These are phyloP conservation scores for Cicer arietinum DNA, from an alignment of 306 rosid species.

Conservation along the genomic window DNA sequence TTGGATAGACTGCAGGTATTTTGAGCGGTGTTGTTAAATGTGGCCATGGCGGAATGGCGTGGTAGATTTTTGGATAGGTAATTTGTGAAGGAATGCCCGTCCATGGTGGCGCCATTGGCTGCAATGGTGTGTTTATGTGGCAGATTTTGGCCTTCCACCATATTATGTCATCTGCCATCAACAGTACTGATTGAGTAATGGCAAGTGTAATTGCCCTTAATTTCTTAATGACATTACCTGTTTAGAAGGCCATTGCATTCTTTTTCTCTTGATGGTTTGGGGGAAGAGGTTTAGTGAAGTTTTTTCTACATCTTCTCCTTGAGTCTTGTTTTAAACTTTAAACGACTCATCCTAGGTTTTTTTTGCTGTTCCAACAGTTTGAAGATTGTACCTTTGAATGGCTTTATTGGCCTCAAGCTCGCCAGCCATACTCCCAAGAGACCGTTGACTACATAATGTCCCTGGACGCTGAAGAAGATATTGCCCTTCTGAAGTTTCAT, in stretches of 20 bases:
- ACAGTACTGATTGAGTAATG: neutral
- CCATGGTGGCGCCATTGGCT: too few species aligned
- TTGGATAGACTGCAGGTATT: conserved; percentile 14
- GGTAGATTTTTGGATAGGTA: too few species aligned
- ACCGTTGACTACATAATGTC: conserved; percentile 70
- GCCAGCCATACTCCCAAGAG: conserved; percentile 67
- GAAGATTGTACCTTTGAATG: conserved; percentile 98
- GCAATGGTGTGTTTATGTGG: too few species aligned
- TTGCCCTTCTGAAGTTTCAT: conserved; percentile 78
- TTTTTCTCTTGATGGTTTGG: conserved; percentile 19
- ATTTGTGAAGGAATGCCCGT: too few species aligned
- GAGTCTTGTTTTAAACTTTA: conserved; percentile 9
- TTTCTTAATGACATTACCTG: neutral
- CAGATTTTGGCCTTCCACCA: too few species aligned
- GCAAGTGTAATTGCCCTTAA: conserved; percentile 3
- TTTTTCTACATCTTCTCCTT: neutral
- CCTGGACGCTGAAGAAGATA: conserved; percentile 82
- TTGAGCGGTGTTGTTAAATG: neutral
- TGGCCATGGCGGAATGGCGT: too few species aligned
- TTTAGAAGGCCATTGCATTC: neutral
- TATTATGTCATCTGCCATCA: too few species aligned
- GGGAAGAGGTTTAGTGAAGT: neutral
- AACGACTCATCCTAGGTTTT: conserved; percentile 28
- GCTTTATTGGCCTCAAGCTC: conserved; percentile 99
- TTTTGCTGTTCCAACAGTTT: conserved; percentile 60